Evolutionary conservation across 305 asterid genomes (phyloP).

Genomic region (Fraxinus xanthoxyloides): DNA sequence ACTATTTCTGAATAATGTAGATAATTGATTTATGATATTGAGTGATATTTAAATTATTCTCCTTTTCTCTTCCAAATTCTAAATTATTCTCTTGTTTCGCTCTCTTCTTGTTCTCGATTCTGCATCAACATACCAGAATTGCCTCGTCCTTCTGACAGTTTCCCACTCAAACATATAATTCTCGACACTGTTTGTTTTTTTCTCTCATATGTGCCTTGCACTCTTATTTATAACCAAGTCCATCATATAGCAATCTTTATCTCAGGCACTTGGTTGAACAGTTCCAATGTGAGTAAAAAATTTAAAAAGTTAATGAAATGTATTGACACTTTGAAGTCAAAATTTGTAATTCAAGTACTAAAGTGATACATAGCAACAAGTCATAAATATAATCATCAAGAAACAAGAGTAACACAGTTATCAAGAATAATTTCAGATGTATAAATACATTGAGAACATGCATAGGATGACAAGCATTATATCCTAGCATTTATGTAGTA

Average conservation of each 20-base stretch:
- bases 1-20: not conserved
- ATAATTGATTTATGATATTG: not conserved
- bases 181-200: not conserved
- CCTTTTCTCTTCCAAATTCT: not conserved
- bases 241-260: not conserved
- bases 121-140: not conserved
- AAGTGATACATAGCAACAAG: not conserved
- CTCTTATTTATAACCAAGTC: not conserved
- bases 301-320: not conserved
- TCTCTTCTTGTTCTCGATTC: not conserved
- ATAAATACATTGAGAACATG: not conserved
- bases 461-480: not conserved
- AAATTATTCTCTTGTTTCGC: not conserved
- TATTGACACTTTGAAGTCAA: not conserved
- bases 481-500: not conserved
- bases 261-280: not conserved
- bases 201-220: not conserved
- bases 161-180: not conserved
- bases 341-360: not conserved
- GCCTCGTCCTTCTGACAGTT: not conserved
- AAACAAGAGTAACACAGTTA: not conserved
- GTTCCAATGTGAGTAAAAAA: not conserved
- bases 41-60: not conserved
- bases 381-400: not conserved
- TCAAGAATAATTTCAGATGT: not conserved